Base-by-base conservation (phyloP, 2,329 filamentous ascomycete species). In the Penicillium sp. region DNA sequence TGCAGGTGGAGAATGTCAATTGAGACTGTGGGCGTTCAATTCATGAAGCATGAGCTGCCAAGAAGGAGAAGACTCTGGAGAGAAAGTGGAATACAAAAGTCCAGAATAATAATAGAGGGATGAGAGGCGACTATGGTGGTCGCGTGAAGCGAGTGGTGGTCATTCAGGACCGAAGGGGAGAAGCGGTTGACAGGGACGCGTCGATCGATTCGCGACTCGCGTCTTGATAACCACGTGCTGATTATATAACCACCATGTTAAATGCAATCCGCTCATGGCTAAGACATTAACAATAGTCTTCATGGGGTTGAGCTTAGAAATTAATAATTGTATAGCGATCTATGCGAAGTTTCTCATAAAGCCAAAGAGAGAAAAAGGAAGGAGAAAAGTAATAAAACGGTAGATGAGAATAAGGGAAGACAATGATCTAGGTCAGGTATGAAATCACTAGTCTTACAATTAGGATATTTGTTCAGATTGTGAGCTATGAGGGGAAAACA, bases 181-280 rank as follows among this genome's bases (percentile, higher is more conserved):
- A 33, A 43, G 27, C 39, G 41, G 18, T 41, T 40, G 35, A 16
- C 42, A 32, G 30, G 34, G 45, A 47, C 49, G 49, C 49, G 49
- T 52, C 51, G 45, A 51, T 43, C 12, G 37, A 37, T 37, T 51
- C 47, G 39, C 49, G 49, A 37, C 34, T 28, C 49, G 49, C 49
- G 49, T 45, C 39, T 9, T 41, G 46, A 51, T 52, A 49, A 51
- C n/a, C n/a, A n/a, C n/a, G 45, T 34, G 30, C n/a, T 17, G 25
- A 12, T 48, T 47, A 51, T 22, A 30, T 48, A 43, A 44, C 18
- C 14, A 7, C 30, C n/a, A 25, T 6, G 13, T 4, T 28, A n/a
- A n/a, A n/a, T n/a, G n/a, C n/a, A n/a, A n/a, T n/a, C n/a, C n/a
- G n/a, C n/a, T n/a, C n/a, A n/a, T n/a, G n/a, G n/a, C n/a, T n/a